Conservation (phyloP, 768 basidiomycete species). For the Boletus tylopilopsis region DNA sequence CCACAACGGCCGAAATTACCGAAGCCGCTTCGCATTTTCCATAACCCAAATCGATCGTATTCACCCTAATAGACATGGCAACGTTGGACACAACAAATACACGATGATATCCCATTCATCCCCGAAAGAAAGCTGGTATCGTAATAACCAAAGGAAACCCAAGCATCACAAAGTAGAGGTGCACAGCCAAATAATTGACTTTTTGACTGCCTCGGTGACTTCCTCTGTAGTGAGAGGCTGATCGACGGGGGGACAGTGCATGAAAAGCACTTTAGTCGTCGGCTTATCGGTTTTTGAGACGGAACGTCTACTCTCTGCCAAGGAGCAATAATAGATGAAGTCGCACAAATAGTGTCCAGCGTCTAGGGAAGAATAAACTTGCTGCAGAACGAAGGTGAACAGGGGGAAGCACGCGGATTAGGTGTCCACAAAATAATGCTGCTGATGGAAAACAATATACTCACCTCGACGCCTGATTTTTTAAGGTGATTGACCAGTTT, state of each 20-base stretch:
- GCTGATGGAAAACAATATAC: conserved; percentile 1
- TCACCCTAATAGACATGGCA: background rate
- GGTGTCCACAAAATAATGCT: conserved; percentile 1
- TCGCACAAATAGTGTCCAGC: conserved; percentile 76
- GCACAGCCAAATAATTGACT: conserved; percentile 60
- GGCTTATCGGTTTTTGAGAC: conserved; percentile 31
- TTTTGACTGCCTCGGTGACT: conserved; percentile 61
- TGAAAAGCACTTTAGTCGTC: conserved; percentile 50
- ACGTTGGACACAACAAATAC: conserved; percentile 2
- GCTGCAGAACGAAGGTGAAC: conserved; percentile 32
- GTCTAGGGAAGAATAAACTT: conserved; percentile 71
- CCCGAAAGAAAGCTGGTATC: conserved; percentile 16
- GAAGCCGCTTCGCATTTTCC: background rate
- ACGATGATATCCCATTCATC: conserved; percentile 10
- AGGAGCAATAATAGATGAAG: conserved; percentile 73
- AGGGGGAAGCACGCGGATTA: background rate
- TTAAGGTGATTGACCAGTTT: conserved; percentile 37
- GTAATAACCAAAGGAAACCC: background rate
- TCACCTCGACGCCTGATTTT: conserved; percentile 29
- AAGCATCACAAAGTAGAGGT: conserved; percentile 17
- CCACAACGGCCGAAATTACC: conserved; percentile 14
- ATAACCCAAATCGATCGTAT: background rate
- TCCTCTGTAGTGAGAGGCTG: conserved; percentile 63
- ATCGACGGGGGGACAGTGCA: conserved; percentile 68
- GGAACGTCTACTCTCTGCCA: conserved; percentile 59